Evolutionary conservation across 495 filamentous ascomycete genomes (phyloP), one percentile per base, ranked within the genome.

Genomic region (Aspergillus nidulans): DNA sequence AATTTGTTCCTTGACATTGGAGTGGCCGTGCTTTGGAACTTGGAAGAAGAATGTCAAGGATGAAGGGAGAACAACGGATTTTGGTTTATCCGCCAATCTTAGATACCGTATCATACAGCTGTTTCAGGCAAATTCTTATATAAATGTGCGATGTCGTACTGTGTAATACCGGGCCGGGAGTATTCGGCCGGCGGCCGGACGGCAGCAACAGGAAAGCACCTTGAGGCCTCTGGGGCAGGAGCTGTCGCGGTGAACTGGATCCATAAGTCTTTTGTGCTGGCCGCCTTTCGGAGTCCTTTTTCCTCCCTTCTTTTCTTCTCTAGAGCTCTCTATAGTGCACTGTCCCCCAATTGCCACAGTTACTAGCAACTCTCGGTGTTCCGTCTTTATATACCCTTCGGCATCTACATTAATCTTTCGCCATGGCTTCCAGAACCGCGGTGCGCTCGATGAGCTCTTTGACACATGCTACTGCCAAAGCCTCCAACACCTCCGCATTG

Each of bases 401-500:
- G 56, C 49, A 49, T 41, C n/a, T n/a, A n/a, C n/a, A n/a, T 43
- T 50, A 41, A 39, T 44, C 48, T 48, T 47, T 56, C 57, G 47
- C 55, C 54, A 54, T 63, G 54, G 55, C 61, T 40, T 71, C 70
- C 64, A 71, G 73, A 65, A 69, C 69, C 70, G 70, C 71, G 67
- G 71, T 72, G 70, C 73, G 69, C 68, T 72, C 71, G n/a, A 68
- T 72, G 69, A 68, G 67, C 59, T 65, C 64, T 48, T 38, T 75
- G 55, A 66, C 72, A 71, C 69, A 71, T 69, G 70, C 67, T 55
- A 57, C 67, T 57, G 47, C 53, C 38, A 44, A 44, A 52, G 44
- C 40, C 8, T 57, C 59, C 38, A 39, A 57, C 55, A 53, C 41
- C 23, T 62, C 63, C 72, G 70, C 71, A 69, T 61, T 57, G 21